Conservation (phyloP, 2,329 filamentous ascomycete genomes). For the Penicillium thymicola region DNA sequence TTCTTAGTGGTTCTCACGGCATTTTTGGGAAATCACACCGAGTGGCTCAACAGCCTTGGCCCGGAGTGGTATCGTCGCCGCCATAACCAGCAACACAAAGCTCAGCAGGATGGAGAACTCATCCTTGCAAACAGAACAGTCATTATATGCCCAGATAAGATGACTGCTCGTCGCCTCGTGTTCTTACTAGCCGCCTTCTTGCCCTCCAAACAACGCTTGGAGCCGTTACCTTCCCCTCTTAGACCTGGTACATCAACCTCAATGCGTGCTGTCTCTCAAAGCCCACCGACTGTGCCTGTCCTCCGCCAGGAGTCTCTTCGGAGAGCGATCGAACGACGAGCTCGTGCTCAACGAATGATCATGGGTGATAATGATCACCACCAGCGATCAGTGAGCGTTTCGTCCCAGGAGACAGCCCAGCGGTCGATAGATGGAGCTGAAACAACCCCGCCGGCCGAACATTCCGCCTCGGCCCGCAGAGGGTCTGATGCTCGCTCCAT, state of each 20-base stretch:
- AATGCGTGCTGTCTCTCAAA: constrained; percentile 51
- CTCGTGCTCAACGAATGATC: constrained; percentile 46
- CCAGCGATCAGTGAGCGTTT: constrained; percentile 44
- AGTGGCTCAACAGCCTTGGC: constrained; percentile 56
- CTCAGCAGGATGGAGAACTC: constrained; percentile 46
- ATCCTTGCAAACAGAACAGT: constrained; percentile 54
- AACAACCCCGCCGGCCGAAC: constrained; percentile 19
- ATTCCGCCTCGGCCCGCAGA: constrained; percentile 29
- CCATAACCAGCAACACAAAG: constrained; percentile 51
- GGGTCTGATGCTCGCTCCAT: constrained; percentile 46
- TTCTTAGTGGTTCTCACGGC: constrained; percentile 58
- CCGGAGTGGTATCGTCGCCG: constrained; percentile 55
- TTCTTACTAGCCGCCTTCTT: constrained; percentile 59
- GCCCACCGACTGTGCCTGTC: constrained; percentile 50
- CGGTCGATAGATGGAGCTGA: constrained; percentile 36
- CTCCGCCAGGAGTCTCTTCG: constrained; percentile 54
- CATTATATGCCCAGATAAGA: constrained; percentile 57
- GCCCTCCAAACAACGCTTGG: constrained; percentile 46
- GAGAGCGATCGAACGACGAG: constrained; percentile 52
- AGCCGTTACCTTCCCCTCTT: constrained; percentile 38
- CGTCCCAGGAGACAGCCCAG: constrained; percentile 43
- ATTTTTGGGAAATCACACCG: constrained; percentile 58
- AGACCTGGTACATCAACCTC: constrained; percentile 46
- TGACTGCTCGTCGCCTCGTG: constrained; percentile 56
- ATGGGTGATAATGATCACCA: constrained; percentile 33